phyloP scores from a whole-genome alignment of 345 rosid genomes.

The Schrenkiella parvula region DNA sequence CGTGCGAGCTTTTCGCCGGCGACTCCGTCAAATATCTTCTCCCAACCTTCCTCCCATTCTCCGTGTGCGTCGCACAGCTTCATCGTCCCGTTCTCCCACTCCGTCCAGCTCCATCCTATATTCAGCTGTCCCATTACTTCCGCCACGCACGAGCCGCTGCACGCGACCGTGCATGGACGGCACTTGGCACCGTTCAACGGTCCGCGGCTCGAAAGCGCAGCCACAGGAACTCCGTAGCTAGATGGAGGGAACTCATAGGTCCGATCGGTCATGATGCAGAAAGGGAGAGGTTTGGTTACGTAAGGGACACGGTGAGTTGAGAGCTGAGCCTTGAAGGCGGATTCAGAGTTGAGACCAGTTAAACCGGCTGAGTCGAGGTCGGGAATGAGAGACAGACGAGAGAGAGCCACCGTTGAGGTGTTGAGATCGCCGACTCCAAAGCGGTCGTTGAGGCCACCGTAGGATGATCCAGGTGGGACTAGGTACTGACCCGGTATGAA shows the following conservation, averaged over 20 bases:
- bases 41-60: constrained; percentile 74
- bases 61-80: constrained; percentile 68
- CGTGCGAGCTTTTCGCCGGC: constrained; percentile 50
- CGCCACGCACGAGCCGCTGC: constrained; percentile 56
- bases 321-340: constrained; percentile 82
- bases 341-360: constrained; percentile 69
- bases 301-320: constrained; percentile 42
- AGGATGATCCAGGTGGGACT: constrained; percentile 83
- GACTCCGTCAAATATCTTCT: constrained; percentile 47
- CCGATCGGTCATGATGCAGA: constrained; percentile 71
- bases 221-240: constrained; percentile 79
- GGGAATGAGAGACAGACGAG: constrained; percentile 76
- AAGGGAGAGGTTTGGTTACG: constrained; percentile 50
- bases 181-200: constrained; percentile 98
- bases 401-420: constrained; percentile 62
- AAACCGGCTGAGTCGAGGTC: constrained; percentile 55
- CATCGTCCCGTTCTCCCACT: constrained; percentile 58
- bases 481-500: constrained; percentile 57
- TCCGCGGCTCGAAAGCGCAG: constrained; percentile 61
- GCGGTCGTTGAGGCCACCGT: constrained; percentile 91
- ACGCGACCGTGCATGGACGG: constrained; percentile 68
- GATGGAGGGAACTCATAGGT: constrained; percentile 60
- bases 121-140: constrained; percentile 47
- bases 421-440: constrained; percentile 74
- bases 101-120: constrained; percentile 83